Evolutionary conservation across 2,329 filamentous ascomycete genomes (phyloP), one percentile per base, ranked within the genome.

Genomic region (Fonsecaea multimorphosa): DNA sequence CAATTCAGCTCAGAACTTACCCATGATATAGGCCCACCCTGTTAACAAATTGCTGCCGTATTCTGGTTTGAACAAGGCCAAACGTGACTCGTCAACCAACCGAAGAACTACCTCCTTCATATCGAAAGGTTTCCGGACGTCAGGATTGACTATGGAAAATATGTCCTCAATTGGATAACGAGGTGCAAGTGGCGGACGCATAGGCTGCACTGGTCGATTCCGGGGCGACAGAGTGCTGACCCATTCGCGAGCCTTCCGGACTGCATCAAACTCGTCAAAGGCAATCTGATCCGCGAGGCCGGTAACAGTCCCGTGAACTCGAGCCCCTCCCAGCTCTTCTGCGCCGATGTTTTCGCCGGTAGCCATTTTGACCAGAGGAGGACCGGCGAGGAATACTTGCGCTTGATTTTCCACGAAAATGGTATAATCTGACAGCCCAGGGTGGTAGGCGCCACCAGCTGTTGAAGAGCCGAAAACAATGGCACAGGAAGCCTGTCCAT

Each of bases 301-400:
- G 3, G 80, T 82, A 0, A 76, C 64, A 1, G 73, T 77, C 1
- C 75, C 77, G 66, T 82, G 80, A 14, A 80, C 75, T 19, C 75
- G 72, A 2, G 79, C 80, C 14, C 81, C 80, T 4, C 81, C 80
- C 1, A 82, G 72, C 49, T 73, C 74, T 62, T 82, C 81, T 0
- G 80, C 78, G 0, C 72, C 78, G 22, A 80, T 76, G 0, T 78
- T 67, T 58, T 82, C 80, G 1, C 80, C 80, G 0, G 80, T 82
- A 0, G 80, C 80, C 80, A 82, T 81, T 64, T 81, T 80, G 1
- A 82, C 80, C 7, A 82, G 72, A 0, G 80, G 80, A 0, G 80
- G 80, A 0, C 80, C 80, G 6, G 76, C 80, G 0, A 82, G 73
- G 57, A 81, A 82, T 0, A 78, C 79, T 61, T 82, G 80, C 0